These are phyloP conservation scores for Nymphaea colorata DNA, from an alignment of 164 flowering plant species.

Conservation along the genomic window DNA sequence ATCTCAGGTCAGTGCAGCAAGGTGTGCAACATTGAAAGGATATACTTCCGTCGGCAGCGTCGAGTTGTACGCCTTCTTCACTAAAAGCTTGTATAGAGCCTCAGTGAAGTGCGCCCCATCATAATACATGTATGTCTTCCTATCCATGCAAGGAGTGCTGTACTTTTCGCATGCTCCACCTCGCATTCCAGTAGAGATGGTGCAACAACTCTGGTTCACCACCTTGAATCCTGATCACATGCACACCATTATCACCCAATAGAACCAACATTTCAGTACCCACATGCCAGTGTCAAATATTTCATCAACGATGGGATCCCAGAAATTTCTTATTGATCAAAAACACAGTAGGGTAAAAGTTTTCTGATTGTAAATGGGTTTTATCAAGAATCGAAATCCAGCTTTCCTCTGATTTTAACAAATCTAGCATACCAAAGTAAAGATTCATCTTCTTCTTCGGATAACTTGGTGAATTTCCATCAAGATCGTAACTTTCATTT, in stretches of 20 bases:
- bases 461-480: too few species aligned
- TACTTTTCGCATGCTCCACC: not conserved
- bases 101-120: conserved; percentile 72
- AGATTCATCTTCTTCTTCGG: too few species aligned
- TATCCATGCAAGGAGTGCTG: conserved; percentile 26
- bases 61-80: conserved; percentile 38
- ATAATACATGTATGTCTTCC: conserved; percentile 33
- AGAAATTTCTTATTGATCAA: too few species aligned
- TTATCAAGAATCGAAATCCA: too few species aligned
- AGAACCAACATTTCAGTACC: not conserved
- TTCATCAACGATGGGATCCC: too few species aligned
- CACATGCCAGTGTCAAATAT: too few species aligned
- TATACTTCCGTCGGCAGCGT: conserved; percentile 24
- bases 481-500: too few species aligned
- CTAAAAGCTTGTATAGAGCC: conserved; percentile 36
- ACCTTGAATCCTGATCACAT: conserved; percentile 35
- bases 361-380: too few species aligned
- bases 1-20: conserved; percentile 7
- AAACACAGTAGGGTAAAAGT: too few species aligned
- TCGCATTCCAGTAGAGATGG: conserved; percentile 30
- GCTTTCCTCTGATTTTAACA: too few species aligned
- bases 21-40: conserved; percentile 36
- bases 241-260: not conserved
- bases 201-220: conserved; percentile 34
- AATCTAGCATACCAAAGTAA: too few species aligned